Evolutionary conservation across 805 yeast species (phyloP).

Genomic region (Wickerhamiella brachini): DNA sequence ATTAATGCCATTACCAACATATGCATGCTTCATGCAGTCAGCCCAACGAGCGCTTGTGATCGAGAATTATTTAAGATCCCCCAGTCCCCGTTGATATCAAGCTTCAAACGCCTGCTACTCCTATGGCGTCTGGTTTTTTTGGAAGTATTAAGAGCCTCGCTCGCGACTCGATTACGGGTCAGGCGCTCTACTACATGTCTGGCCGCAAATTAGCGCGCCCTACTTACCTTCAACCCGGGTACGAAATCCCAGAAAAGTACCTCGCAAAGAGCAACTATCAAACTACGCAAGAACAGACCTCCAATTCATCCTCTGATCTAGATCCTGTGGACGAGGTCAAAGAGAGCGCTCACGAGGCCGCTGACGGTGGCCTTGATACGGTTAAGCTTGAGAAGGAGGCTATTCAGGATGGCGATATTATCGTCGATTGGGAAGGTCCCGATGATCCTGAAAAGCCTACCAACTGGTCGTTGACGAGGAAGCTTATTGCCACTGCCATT

Average conservation of each 20-base stretch:
- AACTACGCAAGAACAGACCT: neutral
- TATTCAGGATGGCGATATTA: conserved; percentile 1
- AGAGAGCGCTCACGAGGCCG: neutral
- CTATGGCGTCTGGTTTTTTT: neutral
- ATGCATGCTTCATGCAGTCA: neutral
- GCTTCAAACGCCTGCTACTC: neutral
- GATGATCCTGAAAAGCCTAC: conserved; percentile 31
- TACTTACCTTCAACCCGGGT: neutral
- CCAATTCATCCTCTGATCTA: neutral
- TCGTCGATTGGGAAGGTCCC: conserved; percentile 24
- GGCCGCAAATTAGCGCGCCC: neutral
- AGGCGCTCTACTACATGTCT: neutral
- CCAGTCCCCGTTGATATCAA: neutral
- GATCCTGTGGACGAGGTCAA: neutral
- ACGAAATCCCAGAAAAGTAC: neutral
- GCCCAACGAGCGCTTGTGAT: neutral
- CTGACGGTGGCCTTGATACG: neutral
- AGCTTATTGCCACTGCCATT: conserved; percentile 27
- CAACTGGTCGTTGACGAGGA: conserved; percentile 39
- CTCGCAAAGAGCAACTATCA: neutral
- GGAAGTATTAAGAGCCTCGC: neutral
- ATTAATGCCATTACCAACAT: neutral
- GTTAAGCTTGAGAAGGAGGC: neutral
- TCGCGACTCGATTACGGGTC: neutral
- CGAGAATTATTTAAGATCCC: neutral